These are phyloP conservation scores for Trichosanthes truncata DNA, from an alignment of 306 rosid genomes.

Conservation along the genomic window DNA sequence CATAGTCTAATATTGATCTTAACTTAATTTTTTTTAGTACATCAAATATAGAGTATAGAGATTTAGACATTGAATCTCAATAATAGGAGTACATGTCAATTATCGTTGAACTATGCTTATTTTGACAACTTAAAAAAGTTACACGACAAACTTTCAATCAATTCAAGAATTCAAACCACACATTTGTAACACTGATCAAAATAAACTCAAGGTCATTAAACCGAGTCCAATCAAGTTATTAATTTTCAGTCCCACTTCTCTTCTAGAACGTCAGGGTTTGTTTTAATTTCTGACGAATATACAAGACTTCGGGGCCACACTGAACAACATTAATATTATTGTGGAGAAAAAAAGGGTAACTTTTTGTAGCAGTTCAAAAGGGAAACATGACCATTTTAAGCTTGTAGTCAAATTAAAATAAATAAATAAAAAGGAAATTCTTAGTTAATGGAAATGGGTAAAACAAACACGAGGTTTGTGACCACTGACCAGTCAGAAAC, in stretches of 20 bases:
- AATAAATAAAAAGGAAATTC: not conserved
- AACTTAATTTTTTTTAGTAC: too few species aligned
- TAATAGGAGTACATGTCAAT: too few species aligned
- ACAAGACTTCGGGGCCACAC: not conserved
- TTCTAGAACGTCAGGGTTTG: not conserved
- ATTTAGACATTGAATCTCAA: too few species aligned
- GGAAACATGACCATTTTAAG: not conserved
- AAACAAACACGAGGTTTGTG: conserved; percentile 23
- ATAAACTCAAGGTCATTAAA: too few species aligned
- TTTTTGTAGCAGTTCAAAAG: not conserved
- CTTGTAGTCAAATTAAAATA: not conserved
- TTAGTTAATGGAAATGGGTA: not conserved
- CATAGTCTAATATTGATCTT: too few species aligned
- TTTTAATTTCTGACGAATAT: not conserved
- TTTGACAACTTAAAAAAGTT: too few species aligned
- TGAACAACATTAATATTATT: not conserved
- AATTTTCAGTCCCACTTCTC: not conserved
- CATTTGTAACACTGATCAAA: too few species aligned
- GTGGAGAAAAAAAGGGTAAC: not conserved
- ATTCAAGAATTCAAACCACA: too few species aligned
- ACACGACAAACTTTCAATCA: too few species aligned
- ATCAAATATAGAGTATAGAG: too few species aligned
- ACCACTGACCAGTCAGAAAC: conserved; percentile 24
- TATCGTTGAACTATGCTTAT: too few species aligned
- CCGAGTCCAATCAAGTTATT: too few species aligned